phyloP scores from a whole-genome alignment of 1,284 basidiomycete species.

The Psilocybe mexicana region DNA sequence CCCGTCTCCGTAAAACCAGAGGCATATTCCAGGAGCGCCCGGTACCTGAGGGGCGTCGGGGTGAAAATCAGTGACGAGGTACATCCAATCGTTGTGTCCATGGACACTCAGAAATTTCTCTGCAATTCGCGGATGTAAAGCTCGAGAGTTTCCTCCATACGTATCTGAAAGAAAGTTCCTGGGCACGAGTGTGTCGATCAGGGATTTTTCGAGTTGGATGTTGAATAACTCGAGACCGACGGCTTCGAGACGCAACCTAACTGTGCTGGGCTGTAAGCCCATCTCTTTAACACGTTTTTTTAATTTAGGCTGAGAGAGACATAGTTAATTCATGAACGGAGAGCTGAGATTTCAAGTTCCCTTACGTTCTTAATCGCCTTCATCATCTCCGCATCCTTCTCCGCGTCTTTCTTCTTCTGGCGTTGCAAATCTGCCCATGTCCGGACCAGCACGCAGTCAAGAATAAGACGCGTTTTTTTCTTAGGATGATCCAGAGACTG shows the following conservation, averaged over 20 bases:
- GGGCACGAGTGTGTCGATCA: slow-evolving; percentile 16
- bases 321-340: not conserved
- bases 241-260: slow-evolving; percentile 9
- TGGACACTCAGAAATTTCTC: slow-evolving; percentile 10
- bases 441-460: not conserved
- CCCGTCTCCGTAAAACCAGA: not conserved
- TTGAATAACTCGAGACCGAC: slow-evolving; percentile 12
- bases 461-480: not conserved
- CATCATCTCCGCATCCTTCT: slow-evolving; percentile 12
- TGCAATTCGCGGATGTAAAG: slow-evolving; percentile 8
- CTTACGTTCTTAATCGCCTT: slow-evolving; percentile 15
- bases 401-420: not conserved
- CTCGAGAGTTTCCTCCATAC: slow-evolving; percentile 27
- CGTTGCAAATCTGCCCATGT: not conserved
- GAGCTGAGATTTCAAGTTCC: not conserved
- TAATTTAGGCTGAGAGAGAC: slow-evolving; percentile 9
- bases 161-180: slow-evolving; percentile 21
- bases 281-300: slow-evolving; percentile 10
- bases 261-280: slow-evolving; percentile 10
- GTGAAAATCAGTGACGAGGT: slow-evolving; percentile 23
- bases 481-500: no score
- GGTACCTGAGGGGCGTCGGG: slow-evolving; percentile 30
- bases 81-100: slow-evolving; percentile 30
- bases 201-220: slow-evolving; percentile 17
- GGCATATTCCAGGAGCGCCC: slow-evolving; percentile 30